Evolutionary conservation across 108 stramenopile species (phyloP).

Genomic region (Discostella pseudostelligera): DNA sequence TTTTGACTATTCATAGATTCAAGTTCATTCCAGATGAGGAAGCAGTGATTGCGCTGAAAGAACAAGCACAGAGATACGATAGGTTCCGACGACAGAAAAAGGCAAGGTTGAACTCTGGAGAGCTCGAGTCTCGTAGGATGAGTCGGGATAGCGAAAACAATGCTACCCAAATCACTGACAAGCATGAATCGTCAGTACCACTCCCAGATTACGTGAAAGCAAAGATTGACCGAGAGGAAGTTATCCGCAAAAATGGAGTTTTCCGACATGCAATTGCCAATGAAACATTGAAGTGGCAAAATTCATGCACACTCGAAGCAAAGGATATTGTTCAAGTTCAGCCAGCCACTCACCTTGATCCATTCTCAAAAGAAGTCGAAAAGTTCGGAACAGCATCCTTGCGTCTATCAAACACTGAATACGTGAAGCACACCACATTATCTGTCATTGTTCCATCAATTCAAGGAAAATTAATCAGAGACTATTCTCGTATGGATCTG

Average conservation of each 20-base stretch:
- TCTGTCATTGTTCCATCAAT: slow-evolving; percentile 53
- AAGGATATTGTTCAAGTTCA: slow-evolving; percentile 81
- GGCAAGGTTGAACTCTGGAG: slow-evolving; percentile 43
- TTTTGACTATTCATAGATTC: slow-evolving; percentile 20
- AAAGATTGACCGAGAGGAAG: slow-evolving; percentile 64
- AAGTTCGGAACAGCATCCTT: slow-evolving; percentile 68
- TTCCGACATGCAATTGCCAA: slow-evolving; percentile 37
- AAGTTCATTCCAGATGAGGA: slow-evolving; percentile 62
- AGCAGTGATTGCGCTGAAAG: slow-evolving; percentile 74
- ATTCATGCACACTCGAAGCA: slow-evolving; percentile 55
- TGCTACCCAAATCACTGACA: slow-evolving; percentile 19
- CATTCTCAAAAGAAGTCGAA: slow-evolving; percentile 54
- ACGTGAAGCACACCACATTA: slow-evolving; percentile 63
- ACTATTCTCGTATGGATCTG: slow-evolving; percentile 37
- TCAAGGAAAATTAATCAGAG: slow-evolving; percentile 33
- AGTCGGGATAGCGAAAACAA: slow-evolving; percentile 46
- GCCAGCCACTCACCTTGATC: slow-evolving; percentile 75
- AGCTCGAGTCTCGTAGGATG: slow-evolving; percentile 30
- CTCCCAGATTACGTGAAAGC: slow-evolving; percentile 67
- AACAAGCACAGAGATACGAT: slow-evolving; percentile 78
- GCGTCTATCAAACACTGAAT: slow-evolving; percentile 64
- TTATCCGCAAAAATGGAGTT: slow-evolving; percentile 48
- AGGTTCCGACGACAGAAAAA: slow-evolving; percentile 37
- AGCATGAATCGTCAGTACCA: slow-evolving; percentile 39
- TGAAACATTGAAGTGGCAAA: slow-evolving; percentile 35